A percentile compares a stretch with the other conserved stretches of the same genome.
Evolutionary conservation across 306 rosid genomes (phyloP).

Genomic region (Glycyrrhiza uralensis): DNA sequence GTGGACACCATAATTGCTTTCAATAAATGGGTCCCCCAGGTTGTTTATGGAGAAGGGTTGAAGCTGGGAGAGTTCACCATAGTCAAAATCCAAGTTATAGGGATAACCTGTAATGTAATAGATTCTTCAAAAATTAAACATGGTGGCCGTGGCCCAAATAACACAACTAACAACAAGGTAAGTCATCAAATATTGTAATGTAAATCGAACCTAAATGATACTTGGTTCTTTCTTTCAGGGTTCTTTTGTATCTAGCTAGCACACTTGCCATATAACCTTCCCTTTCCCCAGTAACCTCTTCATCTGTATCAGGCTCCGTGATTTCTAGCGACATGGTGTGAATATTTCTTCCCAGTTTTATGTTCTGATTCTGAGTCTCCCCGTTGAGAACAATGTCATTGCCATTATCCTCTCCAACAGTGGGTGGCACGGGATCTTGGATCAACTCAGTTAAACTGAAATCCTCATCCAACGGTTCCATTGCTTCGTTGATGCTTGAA

Average conservation of each 20-base stretch:
- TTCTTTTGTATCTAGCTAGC: slow-evolving; percentile 60
- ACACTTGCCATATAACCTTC: slow-evolving; percentile 87
- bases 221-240: slow-evolving; percentile 63
- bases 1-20: slow-evolving; percentile 86
- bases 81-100: slow-evolving; percentile 81
- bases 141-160: too few species aligned
- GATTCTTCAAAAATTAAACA: not conserved
- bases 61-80: slow-evolving; percentile 67
- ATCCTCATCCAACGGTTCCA: slow-evolving; percentile 25
- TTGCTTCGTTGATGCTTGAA: not conserved
- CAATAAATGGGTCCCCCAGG: slow-evolving; percentile 92
- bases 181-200: not conserved
- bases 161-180: too few species aligned
- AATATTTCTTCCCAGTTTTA: slow-evolving; percentile 65
- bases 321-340: slow-evolving; percentile 62
- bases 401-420: slow-evolving; percentile 1
- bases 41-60: slow-evolving; percentile 92
- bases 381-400: not conserved
- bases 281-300: slow-evolving; percentile 72
- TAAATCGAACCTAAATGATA: slow-evolving; percentile 69
- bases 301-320: slow-evolving; percentile 72
- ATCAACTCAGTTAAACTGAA: slow-evolving; percentile 1
- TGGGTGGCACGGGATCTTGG: slow-evolving; percentile 7
- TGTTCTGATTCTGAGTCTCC: slow-evolving; percentile 26
- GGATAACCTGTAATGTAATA: slow-evolving; percentile 67